Evolutionary conservation across 208 protist genomes (phyloP).

Genomic region (Blastocrithidia nonstop): DNA sequence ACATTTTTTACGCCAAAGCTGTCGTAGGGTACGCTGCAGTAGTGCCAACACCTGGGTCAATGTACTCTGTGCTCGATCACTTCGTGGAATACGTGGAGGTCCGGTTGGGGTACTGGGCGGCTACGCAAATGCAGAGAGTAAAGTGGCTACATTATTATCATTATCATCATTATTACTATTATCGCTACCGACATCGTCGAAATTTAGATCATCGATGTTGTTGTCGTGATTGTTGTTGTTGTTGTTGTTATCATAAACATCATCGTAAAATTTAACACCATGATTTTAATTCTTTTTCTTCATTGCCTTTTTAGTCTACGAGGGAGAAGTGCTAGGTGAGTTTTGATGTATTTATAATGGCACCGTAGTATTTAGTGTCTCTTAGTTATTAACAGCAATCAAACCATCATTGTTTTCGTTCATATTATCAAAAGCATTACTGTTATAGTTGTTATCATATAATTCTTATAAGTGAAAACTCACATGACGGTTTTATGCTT

Average conservation of each 20-base stretch:
- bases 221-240: neutral
- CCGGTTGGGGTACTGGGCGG: neutral
- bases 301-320: too few relatives aligned
- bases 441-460: too few relatives aligned
- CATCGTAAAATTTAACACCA: neutral
- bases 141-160: neutral
- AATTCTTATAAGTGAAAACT: too few relatives aligned
- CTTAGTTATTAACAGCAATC: too few relatives aligned
- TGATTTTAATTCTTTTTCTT: too few relatives aligned
- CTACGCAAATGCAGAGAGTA: neutral
- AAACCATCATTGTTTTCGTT: too few relatives aligned
- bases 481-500: too few relatives aligned
- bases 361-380: too few relatives aligned
- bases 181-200: neutral
- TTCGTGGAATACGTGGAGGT: constrained; percentile 8
- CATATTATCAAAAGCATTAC: too few relatives aligned
- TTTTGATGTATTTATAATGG: too few relatives aligned
- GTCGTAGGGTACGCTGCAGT: constrained; percentile 17
- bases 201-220: neutral
- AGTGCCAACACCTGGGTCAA: constrained; percentile 14
- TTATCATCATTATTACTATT: constrained; percentile 2
- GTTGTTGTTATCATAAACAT: constrained; percentile 3
- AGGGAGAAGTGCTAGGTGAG: too few relatives aligned
- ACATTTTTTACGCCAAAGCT: constrained; percentile 14
- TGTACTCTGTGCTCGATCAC: too few relatives aligned